phyloP scores from a whole-genome alignment of 1,139 yeast species.

The Nakaseomyces bracarensis region DNA sequence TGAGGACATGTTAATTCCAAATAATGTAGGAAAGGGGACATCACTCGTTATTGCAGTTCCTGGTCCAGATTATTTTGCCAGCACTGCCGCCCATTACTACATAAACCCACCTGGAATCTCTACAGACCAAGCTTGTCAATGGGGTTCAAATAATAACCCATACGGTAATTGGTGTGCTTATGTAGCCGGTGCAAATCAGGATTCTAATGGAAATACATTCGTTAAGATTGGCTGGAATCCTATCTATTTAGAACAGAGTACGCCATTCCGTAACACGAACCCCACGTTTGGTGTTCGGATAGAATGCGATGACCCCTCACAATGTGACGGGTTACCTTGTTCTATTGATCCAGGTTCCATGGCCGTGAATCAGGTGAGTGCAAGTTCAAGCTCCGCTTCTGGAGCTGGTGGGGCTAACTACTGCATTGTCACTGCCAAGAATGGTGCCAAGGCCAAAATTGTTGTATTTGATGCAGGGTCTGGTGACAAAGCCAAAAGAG shows the following conservation, averaged over 20 bases:
- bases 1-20: slow-evolving; percentile 90
- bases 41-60: slow-evolving; percentile 67
- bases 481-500: background rate
- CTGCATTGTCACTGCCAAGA: slow-evolving; percentile 74
- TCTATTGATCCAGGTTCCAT: slow-evolving; percentile 63
- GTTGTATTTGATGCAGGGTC: slow-evolving; percentile 49
- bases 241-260: slow-evolving; percentile 52
- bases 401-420: slow-evolving; percentile 64
- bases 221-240: slow-evolving; percentile 92
- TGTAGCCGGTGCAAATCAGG: slow-evolving; percentile 84
- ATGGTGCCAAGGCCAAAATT: slow-evolving; percentile 56
- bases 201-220: slow-evolving; percentile 55
- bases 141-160: slow-evolving; percentile 66
- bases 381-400: slow-evolving; percentile 27
- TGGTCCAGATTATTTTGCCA: slow-evolving; percentile 62
- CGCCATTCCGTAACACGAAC: slow-evolving; percentile 43
- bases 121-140: slow-evolving; percentile 66
- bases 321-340: slow-evolving; percentile 71
- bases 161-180: slow-evolving; percentile 90
- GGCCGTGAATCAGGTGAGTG: slow-evolving; percentile 47
- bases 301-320: slow-evolving; percentile 57
- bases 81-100: slow-evolving; percentile 82
- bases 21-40: slow-evolving; percentile 44
- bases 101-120: slow-evolving; percentile 81
- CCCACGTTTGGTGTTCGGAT: slow-evolving; percentile 70